A percentile compares a stretch with the other conserved stretches of the same genome.
Evolutionary conservation across 169 alveolate species (phyloP).

Genomic region (Babesia sp.): DNA sequence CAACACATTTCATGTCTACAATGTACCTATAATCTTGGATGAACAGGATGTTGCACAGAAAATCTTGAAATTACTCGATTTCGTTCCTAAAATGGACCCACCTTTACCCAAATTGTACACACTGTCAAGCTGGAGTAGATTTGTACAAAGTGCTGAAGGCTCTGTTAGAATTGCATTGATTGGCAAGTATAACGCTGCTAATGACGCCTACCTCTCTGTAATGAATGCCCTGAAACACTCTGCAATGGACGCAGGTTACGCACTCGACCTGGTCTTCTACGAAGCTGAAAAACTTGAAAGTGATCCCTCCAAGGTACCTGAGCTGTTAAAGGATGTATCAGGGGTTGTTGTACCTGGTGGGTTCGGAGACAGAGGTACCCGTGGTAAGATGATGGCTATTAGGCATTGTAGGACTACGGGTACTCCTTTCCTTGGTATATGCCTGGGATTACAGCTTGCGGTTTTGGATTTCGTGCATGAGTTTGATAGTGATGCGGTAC

Average conservation of each 20-base stretch:
- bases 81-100: constrained; percentile 17
- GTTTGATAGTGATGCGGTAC: constrained; percentile 79
- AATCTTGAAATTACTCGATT: constrained; percentile 38
- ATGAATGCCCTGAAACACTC: constrained; percentile 92
- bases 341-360: constrained; percentile 95
- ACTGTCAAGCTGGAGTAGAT: constrained; percentile 69
- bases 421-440: constrained; percentile 90
- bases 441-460: constrained; percentile 94
- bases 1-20: constrained; percentile 62
- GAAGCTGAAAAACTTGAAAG: constrained; percentile 72
- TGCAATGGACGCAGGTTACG: constrained; percentile 81
- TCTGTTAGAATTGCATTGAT: constrained; percentile 87
- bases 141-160: constrained; percentile 50
- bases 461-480: constrained; percentile 82
- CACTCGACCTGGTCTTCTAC: constrained; percentile 71
- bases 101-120: constrained; percentile 55
- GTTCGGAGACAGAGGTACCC: constrained; percentile 92
- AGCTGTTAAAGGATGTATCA: constrained; percentile 72
- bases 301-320: constrained; percentile 70
- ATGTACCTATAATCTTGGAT: constrained; percentile 81
- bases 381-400: constrained; percentile 88
- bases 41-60: constrained; percentile 78
- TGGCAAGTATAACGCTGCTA: constrained; percentile 91
- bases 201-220: constrained; percentile 91
- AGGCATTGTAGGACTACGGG: constrained; percentile 85